Evolutionary conservation across 345 rosid species (phyloP).

Genomic region (Citrus sinensis): DNA sequence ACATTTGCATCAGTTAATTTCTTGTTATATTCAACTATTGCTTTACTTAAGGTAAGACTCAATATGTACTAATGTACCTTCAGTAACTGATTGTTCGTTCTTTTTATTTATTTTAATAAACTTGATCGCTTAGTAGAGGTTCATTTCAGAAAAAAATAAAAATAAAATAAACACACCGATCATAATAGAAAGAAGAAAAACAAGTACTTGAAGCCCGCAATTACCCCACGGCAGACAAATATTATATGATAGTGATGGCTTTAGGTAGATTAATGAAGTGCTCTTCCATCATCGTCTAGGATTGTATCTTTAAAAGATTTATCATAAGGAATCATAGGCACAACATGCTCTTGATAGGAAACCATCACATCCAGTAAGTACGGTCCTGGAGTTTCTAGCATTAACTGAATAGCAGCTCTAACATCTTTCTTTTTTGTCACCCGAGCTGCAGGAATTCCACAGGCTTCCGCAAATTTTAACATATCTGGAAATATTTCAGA

Average conservation of each 20-base stretch:
- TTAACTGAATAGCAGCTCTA: constrained; percentile 62
- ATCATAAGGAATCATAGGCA: constrained; percentile 91
- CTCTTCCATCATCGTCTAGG: constrained; percentile 82
- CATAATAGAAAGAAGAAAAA: neutral
- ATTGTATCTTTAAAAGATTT: constrained; percentile 78
- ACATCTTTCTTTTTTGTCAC: constrained; percentile 55
- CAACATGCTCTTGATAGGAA: constrained; percentile 87
- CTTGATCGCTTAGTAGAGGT: too few relatives aligned
- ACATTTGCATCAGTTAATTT: too few relatives aligned
- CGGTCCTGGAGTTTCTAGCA: constrained; percentile 87
- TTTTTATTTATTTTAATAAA: too few relatives aligned
- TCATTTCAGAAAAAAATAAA: too few relatives aligned
- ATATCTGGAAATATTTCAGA: constrained; percentile 74
- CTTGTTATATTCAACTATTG: too few relatives aligned
- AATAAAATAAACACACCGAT: too few relatives aligned
- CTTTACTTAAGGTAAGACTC: too few relatives aligned
- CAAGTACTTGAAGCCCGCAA: neutral
- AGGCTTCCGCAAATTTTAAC: constrained; percentile 77
- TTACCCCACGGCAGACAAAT: neutral
- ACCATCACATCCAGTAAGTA: constrained; percentile 80
- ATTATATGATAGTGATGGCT: too few relatives aligned
- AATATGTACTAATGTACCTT: too few relatives aligned
- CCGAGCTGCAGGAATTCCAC: constrained; percentile 77
- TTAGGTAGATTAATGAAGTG: constrained; percentile 19
- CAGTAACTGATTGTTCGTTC: too few relatives aligned